A percentile compares a stretch with the other conserved stretches of the same genome.
These are phyloP conservation scores for Musa beccarii DNA, from an alignment of 176 grass and related monocot species.

Conservation along the genomic window DNA sequence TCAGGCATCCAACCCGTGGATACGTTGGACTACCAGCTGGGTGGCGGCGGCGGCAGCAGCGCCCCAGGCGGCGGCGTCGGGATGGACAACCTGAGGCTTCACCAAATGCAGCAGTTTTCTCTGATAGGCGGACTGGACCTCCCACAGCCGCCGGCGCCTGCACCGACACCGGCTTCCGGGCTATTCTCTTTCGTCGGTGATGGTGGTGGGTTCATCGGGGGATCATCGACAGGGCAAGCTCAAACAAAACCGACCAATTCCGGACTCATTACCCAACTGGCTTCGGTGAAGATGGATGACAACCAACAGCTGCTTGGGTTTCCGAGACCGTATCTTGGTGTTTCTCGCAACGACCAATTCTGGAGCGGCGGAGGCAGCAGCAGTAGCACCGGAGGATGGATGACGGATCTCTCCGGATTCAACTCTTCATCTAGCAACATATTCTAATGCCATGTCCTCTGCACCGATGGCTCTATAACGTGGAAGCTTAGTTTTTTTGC, in stretches of 20 bases:
- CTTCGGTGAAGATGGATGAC: slow-evolving; percentile 94
- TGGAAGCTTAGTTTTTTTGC: slow-evolving; percentile 21
- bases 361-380: neutral
- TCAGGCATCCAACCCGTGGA: slow-evolving; percentile 37
- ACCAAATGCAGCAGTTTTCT: slow-evolving; percentile 29
- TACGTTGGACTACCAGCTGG: slow-evolving; percentile 35
- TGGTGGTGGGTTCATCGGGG: slow-evolving; percentile 10
- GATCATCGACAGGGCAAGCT: slow-evolving; percentile 12
- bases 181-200: slow-evolving; percentile 44
- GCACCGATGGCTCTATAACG: neutral
- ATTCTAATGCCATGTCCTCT: neutral
- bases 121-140: slow-evolving; percentile 21
- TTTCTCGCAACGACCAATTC: neutral
- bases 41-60: slow-evolving; percentile 1
- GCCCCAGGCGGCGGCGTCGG: slow-evolving; percentile 15
- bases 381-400: neutral
- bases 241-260: slow-evolving; percentile 53
- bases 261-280: slow-evolving; percentile 69
- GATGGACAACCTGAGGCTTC: slow-evolving; percentile 36
- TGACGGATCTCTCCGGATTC: slow-evolving; percentile 5
- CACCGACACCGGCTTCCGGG: slow-evolving; percentile 33
- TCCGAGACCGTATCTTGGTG: neutral
- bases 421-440: slow-evolving; percentile 13
- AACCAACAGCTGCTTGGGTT: slow-evolving; percentile 14
- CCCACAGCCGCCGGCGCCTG: slow-evolving; percentile 33